These are phyloP conservation scores for Debaryomyces sp. DNA, from an alignment of 1,139 yeast genomes.

Conservation along the genomic window DNA sequence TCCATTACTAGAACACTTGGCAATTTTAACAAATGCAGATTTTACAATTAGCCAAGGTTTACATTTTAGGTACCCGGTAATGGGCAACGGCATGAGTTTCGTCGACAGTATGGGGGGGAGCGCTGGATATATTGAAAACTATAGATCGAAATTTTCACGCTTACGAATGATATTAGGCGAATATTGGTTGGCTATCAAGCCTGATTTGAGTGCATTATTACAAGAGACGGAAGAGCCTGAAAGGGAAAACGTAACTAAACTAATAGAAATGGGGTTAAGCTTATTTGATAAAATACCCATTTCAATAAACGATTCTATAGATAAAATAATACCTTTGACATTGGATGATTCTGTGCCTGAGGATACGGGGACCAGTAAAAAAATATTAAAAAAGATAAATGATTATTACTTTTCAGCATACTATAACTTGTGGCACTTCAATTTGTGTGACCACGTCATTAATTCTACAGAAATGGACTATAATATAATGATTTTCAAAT, in stretches of 20 bases:
- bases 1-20: conserved; percentile 68
- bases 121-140: conserved; percentile 55
- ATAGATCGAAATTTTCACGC: conserved; percentile 62
- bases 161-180: conserved; percentile 64
- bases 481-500: conserved; percentile 32
- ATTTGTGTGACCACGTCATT: conserved; percentile 56
- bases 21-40: conserved; percentile 69
- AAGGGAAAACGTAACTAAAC: conserved; percentile 15
- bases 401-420: conserved; percentile 65
- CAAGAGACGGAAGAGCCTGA: conserved; percentile 29
- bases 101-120: conserved; percentile 48
- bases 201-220: conserved; percentile 46
- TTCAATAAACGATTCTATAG: conserved; percentile 39
- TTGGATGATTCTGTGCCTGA: conserved; percentile 24
- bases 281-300: conserved; percentile 68
- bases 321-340: conserved; percentile 47
- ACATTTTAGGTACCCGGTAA: conserved; percentile 72
- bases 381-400: conserved; percentile 40
- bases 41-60: conserved; percentile 72
- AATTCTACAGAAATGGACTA: conserved; percentile 16
- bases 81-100: conserved; percentile 70
- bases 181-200: conserved; percentile 63
- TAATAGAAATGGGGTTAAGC: conserved; percentile 53
- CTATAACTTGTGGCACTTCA: conserved; percentile 78
- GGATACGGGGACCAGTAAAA: conserved; percentile 25